Base-by-base conservation (phyloP, 2,329 filamentous ascomycete genomes). In the Aspergillus sp. region DNA sequence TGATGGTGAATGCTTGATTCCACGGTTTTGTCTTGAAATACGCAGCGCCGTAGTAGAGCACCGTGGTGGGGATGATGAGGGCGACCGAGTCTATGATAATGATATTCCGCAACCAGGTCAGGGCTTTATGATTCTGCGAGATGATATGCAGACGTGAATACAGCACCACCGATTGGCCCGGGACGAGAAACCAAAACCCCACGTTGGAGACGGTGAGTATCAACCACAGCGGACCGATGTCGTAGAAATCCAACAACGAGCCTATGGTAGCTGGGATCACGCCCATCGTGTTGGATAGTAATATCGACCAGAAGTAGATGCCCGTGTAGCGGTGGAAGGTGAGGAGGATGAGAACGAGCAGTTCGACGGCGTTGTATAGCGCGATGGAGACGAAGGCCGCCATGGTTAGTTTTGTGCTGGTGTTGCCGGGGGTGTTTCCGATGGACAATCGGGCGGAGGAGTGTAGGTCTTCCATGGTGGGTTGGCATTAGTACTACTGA, bases 81-180 rank as follows among this genome's bases (percentile, higher is more conserved):
- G 69, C 39, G 38, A 73, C 58, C 0, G 66, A 66, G 45, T 71
- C 54, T 47, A 68, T 36, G 34, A 74, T 68, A 42, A 75, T 75
- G 62, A 75, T 71, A 42, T 49, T 54, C 33, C 72, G 60, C 7
- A 72, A 64, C 8, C 50, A 58, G 26, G 54, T 57, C 6, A 75
- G 58, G 7, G 67, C 50, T n/a, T 45, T 54, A 6, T 49, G 54
- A 27, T 64, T 66, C 12, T 61, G 60, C 7, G 72, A 55, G 36
- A 75, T 61, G 7, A 75, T 63, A 52, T 74, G 71, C 2, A 75
- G 60, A 12, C 72, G 65, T 5, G 72, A 75, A 60, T 71, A 75
- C n/a, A 75, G 64, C 12, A 75, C 72, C 11, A 75, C 53, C 2
- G 69, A 68, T 52, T 75, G 72, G 8, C 71, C 71, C 0, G 69